phyloP scores from a whole-genome alignment of 2,329 filamentous ascomycete species.

The Alternaria triticina region DNA sequence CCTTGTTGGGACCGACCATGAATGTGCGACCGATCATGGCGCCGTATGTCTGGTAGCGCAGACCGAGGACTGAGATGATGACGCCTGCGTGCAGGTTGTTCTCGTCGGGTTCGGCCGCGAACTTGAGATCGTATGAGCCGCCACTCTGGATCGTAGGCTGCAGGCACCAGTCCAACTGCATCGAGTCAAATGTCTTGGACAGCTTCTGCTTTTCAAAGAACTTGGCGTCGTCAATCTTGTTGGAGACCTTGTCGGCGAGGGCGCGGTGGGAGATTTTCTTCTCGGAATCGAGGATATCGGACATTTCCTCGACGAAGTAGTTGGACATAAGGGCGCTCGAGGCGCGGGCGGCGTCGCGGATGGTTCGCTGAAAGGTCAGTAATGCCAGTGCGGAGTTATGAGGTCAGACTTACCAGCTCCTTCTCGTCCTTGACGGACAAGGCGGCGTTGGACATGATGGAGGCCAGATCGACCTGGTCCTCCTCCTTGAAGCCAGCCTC shows the following conservation, averaged over 20 bases:
- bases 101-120: constrained; percentile 78
- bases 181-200: constrained; percentile 82
- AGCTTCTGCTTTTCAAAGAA: constrained; percentile 91
- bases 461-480: constrained; percentile 85
- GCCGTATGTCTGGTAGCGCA: constrained; percentile 95
- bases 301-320: constrained; percentile 99
- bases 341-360: constrained; percentile 92
- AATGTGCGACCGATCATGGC: constrained; percentile 93
- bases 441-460: constrained; percentile 80
- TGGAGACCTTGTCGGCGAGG: constrained; percentile 84
- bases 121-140: constrained; percentile 89
- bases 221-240: constrained; percentile 90
- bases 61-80: constrained; percentile 88
- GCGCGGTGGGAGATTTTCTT: constrained; percentile 94
- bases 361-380: constrained; percentile 67
- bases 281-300: constrained; percentile 90
- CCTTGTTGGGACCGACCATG: constrained; percentile 94
- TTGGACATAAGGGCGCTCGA: constrained; percentile 94
- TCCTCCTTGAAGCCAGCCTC: constrained; percentile 78
- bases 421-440: constrained; percentile 95
- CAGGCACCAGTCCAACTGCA: constrained; percentile 92
- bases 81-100: constrained; percentile 86
- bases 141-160: constrained; percentile 93
- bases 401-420: constrained; percentile 67
- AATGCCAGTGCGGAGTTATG: not conserved